Evolutionary conservation across 202 grass and related monocot genomes (phyloP), one percentile per base, ranked within the genome.

Genomic region (Zizania palustris): DNA sequence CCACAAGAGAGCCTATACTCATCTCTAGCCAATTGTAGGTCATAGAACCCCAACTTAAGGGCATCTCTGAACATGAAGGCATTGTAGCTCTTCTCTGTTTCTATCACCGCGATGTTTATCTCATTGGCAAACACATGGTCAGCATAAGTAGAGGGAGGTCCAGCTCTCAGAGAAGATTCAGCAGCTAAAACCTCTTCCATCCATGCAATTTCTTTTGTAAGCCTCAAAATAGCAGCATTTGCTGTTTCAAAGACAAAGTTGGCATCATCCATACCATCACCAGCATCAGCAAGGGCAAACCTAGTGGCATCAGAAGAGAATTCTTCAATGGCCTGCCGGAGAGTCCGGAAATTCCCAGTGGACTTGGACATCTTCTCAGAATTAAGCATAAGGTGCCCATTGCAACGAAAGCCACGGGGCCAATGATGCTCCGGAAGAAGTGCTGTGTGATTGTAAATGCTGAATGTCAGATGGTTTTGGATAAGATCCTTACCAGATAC

Each of bases 401-500:
- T 89, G 62, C 83, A 82, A 38, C 87, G 87, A 59, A 89, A 89
- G n/a, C 87, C 87, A 41, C 13, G 73, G 5, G 87, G 87, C 87
- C 87, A 89, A 28, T 85, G 74, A 50, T 71, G 68, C 53, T 89
- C 58, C 0, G 87, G 68, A 18, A 85, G 42, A 67, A 89, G 67
- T 45, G 87, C 73, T 48, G 56, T 77, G n/a, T 90, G 87, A 44
- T 85, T 90, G 74, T 93, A 93, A 21, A 90, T 93, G 78, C 84
- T 87, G 74, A 93, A 93, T 15, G 91, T 93, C 19, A 50, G 78
- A 66, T 93, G 91, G 70, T 93, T 93, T 33, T 93, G 91, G 65
- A 93, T 90, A 74, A 93, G 85, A 74, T 93, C 84, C 77, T 93
- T 93, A 22, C 91, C 91, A 54, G 91, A 93, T 80, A 93, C 87